Evolutionary conservation across 2,329 filamentous ascomycete genomes (phyloP).

Genomic region (Boeremia exigua): DNA sequence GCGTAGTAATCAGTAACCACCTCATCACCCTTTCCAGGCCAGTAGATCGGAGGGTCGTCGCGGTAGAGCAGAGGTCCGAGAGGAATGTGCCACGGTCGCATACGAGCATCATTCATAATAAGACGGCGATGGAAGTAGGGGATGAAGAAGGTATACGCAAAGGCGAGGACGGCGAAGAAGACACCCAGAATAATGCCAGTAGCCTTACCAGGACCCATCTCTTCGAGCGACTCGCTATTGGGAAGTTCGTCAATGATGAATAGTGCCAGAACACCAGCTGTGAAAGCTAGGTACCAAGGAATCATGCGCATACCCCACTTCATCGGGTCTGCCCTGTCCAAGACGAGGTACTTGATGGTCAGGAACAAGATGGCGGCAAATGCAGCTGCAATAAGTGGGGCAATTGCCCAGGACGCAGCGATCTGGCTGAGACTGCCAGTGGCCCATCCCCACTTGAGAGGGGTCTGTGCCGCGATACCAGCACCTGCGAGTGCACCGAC

Average conservation of each 20-base stretch:
- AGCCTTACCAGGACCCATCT: conserved; percentile 37
- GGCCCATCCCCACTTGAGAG: conserved; percentile 36
- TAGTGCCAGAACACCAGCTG: conserved; percentile 59
- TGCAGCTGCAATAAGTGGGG: conserved; percentile 56
- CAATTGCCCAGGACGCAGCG: conserved; percentile 57
- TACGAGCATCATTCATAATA: conserved; percentile 31
- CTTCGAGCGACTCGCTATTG: conserved; percentile 33
- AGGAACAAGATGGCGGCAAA: conserved; percentile 59
- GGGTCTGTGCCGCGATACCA: conserved; percentile 56
- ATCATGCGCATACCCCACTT: conserved; percentile 58
- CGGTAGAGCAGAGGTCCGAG: conserved; percentile 50
- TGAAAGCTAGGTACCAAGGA: conserved; percentile 58
- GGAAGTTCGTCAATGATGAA: conserved; percentile 63
- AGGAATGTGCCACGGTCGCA: conserved; percentile 34
- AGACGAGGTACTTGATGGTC: conserved; percentile 57
- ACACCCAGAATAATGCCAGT: conserved; percentile 36
- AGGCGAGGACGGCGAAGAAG: conserved; percentile 29
- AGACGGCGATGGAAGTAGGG: conserved; percentile 38
- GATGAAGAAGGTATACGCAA: conserved; percentile 37
- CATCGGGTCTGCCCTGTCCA: conserved; percentile 57
- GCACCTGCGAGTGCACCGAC: conserved; percentile 66
- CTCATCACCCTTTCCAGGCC: conserved; percentile 46
- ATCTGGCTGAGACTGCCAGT: conserved; percentile 38
- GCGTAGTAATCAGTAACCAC: conserved; percentile 52
- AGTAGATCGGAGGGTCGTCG: conserved; percentile 51